phyloP scores from a whole-genome alignment of 768 basidiomycete species.

The Serendipita sp. region DNA sequence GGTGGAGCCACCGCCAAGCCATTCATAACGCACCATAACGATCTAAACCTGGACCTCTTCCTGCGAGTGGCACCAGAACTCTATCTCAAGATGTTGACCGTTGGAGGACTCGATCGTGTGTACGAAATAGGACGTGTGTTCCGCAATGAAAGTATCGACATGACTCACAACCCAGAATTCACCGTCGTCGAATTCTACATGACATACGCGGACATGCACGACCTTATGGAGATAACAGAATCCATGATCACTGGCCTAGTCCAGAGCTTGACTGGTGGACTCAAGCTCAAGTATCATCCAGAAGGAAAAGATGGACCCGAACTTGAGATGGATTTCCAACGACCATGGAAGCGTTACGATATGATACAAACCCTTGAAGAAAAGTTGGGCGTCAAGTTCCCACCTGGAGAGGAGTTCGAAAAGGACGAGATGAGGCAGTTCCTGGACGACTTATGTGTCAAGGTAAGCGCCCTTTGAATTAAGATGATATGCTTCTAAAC shows the following conservation, averaged over 20 bases:
- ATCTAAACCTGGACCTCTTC: slow-evolving; percentile 89
- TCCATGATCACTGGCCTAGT: slow-evolving; percentile 79
- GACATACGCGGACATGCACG: slow-evolving; percentile 99
- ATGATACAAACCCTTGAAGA: slow-evolving; percentile 96
- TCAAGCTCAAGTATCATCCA: slow-evolving; percentile 73
- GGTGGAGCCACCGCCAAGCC: slow-evolving; percentile 98
- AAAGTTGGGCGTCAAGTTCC: slow-evolving; percentile 84
- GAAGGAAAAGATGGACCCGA: slow-evolving; percentile 46
- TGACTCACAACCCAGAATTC: slow-evolving; percentile 99
- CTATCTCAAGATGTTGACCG: slow-evolving; percentile 93
- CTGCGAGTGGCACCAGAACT: slow-evolving; percentile 96
- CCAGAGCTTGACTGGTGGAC: slow-evolving; percentile 68
- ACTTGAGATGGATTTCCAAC: slow-evolving; percentile 61
- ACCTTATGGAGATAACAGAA: slow-evolving; percentile 96
- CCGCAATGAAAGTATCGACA: slow-evolving; percentile 95
- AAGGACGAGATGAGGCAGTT: slow-evolving; percentile 79
- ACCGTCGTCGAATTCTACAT: slow-evolving; percentile 99
- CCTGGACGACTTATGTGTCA: slow-evolving; percentile 64
- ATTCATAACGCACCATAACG: slow-evolving; percentile 97
- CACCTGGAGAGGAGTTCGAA: slow-evolving; percentile 78
- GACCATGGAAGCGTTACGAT: slow-evolving; percentile 96
- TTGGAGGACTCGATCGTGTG: slow-evolving; percentile 93
- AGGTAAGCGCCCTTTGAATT: slow-evolving; percentile 33
- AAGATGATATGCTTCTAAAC: neutral
- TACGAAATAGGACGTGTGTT: slow-evolving; percentile 98